A percentile compares a stretch with the other conserved stretches of the same genome.
These are phyloP conservation scores for Microdochium bolleyi DNA, from an alignment of 2,329 filamentous ascomycete species.

Conservation along the genomic window DNA sequence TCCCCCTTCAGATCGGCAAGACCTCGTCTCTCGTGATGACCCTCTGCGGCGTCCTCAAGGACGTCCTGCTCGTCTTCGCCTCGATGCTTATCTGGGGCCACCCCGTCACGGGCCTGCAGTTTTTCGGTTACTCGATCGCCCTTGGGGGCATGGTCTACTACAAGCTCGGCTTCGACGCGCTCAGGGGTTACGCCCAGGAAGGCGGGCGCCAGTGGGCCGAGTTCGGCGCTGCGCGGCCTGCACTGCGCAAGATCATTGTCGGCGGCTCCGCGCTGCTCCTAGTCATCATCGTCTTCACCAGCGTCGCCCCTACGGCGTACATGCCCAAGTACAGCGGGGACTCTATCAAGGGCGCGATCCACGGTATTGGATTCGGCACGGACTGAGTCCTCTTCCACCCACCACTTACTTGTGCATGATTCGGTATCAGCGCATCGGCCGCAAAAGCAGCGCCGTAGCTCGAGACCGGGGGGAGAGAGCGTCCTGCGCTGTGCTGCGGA, in stretches of 20 bases:
- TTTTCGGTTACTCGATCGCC: constrained; percentile 77
- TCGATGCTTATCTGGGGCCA: constrained; percentile 80
- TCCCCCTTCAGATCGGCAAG: constrained; percentile 62
- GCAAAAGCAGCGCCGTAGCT: too few species aligned
- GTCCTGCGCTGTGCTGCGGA: too few species aligned
- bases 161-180: constrained; percentile 75
- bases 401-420: too few species aligned
- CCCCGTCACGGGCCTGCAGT: constrained; percentile 65
- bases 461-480: too few species aligned
- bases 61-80: constrained; percentile 72
- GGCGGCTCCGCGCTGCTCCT: constrained; percentile 54
- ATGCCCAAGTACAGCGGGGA: constrained; percentile 44
- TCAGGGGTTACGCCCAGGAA: constrained; percentile 71
- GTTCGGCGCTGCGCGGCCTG: constrained; percentile 70
- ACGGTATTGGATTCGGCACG: not conserved
- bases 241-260: constrained; percentile 69
- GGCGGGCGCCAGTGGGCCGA: constrained; percentile 76
- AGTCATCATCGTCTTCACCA: constrained; percentile 63
- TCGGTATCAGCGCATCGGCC: too few species aligned
- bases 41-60: constrained; percentile 81
- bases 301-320: constrained; percentile 51
- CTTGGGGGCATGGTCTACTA: constrained; percentile 76
- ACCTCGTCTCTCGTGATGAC: constrained; percentile 81
- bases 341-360: not conserved
- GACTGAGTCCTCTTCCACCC: not conserved